These are phyloP conservation scores for Clitoria ternatea DNA, from an alignment of 306 rosid species.

Conservation along the genomic window DNA sequence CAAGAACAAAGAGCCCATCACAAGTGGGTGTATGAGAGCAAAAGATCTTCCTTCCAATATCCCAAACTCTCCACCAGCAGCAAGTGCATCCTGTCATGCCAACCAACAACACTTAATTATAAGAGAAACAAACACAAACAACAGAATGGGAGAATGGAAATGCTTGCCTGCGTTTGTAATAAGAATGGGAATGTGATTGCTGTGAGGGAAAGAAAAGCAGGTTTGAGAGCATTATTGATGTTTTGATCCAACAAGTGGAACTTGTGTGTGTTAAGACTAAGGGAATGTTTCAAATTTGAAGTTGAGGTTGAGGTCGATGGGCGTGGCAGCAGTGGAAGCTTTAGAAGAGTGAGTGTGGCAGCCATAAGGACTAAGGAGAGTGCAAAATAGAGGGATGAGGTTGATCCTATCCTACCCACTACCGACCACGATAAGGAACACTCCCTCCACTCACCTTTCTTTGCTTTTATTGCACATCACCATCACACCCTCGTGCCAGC, in stretches of 20 bases:
- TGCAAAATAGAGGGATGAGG: neutral
- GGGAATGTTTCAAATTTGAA: constrained; percentile 14
- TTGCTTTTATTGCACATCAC: too few species aligned
- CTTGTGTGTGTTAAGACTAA: neutral
- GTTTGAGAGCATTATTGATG: constrained; percentile 29
- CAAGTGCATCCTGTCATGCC: constrained; percentile 77
- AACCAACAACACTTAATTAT: neutral
- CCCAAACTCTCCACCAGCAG: constrained; percentile 83
- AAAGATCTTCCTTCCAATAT: constrained; percentile 86
- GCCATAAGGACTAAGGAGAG: constrained; percentile 44
- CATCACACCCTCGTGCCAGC: too few species aligned
- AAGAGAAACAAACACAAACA: neutral
- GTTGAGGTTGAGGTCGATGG: constrained; percentile 31
- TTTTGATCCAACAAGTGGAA: constrained; percentile 16
- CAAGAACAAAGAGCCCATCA: constrained; percentile 57
- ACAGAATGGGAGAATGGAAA: neutral
- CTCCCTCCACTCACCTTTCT: too few species aligned
- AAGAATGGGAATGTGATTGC: constrained; percentile 64
- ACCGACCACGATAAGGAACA: constrained; percentile 30
- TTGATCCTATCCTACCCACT: too few species aligned
- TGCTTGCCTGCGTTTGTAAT: constrained; percentile 41
- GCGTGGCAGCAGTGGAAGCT: constrained; percentile 33
- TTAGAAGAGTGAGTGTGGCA: constrained; percentile 58
- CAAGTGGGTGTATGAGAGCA: constrained; percentile 86
- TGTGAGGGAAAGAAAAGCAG: constrained; percentile 57